Evolutionary conservation across 208 protist species (phyloP), one percentile per base, ranked within the genome.

Genomic region (Tetramitus jugosus): DNA sequence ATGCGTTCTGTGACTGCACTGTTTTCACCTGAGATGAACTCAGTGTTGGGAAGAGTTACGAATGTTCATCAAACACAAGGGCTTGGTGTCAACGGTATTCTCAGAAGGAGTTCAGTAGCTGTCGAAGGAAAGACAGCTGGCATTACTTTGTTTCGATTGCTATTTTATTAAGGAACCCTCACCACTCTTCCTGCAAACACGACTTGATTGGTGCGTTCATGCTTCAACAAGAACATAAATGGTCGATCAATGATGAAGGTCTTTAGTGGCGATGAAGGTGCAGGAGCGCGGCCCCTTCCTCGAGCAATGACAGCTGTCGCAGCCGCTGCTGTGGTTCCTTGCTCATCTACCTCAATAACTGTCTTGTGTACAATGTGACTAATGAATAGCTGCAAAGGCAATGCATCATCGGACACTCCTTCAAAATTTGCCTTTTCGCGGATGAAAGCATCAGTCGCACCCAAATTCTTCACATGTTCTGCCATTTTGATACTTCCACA

Each of bases 291-390:
- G 6, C 0, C 17, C 3, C 23, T 17, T 33, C 39, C n/a, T 2
- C 17, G 6, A 4, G 8, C 40, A 0, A 23, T 23, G 0, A 71
- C 7, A 20, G 39, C 35, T 17, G 65, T 71, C 3, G 39, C 65
- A 29, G 65, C 65, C 20, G 65, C 65, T 20, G 65, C 65, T 33
- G 26, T 13, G 31, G 65, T 71, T 26, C 65, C 65, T 29, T 3
- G 8, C 35, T 71, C 65, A 71, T 71, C 39, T 6, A 71, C 65
- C 14, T 49, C 3, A 71, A 71, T 71, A 1, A 71, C 7, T n/a
- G 65, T 14, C n/a, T 42, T 49, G 17, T 71, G 65, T 35, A 71
- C 29, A 29, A 71, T 37, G 23, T 65, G 8, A 20, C 31, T 40
- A 65, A 65, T 65, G n/a, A n/a, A n/a, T n/a, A n/a, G n/a, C n/a